A percentile compares a stretch with the other conserved stretches of the same genome.
Conservation (phyloP, 139 green algal genomes). For the Marvania coccoides region DNA sequence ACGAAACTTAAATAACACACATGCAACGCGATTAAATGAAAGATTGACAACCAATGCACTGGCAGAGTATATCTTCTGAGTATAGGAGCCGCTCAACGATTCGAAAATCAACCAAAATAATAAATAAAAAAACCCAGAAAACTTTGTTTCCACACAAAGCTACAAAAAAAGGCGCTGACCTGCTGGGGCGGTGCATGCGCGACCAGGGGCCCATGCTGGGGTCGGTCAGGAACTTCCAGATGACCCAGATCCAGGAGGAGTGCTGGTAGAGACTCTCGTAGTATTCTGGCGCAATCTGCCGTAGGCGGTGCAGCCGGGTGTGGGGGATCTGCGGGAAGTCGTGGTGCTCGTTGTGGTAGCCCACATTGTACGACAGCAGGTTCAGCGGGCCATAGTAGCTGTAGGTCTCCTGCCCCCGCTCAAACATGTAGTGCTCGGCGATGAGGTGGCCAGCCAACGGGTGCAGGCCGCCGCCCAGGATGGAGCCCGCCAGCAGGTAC, state of each 20-base stretch:
- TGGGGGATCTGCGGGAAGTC: conserved; percentile 73
- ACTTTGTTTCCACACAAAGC: background rate
- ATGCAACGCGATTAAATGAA: no score
- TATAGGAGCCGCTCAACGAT: no score
- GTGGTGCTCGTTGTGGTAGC: conserved; percentile 78
- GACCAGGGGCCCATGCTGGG: conserved; percentile 41
- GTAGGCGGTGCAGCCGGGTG: conserved; percentile 46
- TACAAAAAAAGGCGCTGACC: conserved; percentile 28
- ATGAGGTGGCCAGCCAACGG: conserved; percentile 70
- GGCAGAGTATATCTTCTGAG: no score
- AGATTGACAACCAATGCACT: no score
- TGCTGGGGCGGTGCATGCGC: conserved; percentile 22
- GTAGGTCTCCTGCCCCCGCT: conserved; percentile 66
- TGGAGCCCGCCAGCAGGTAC: conserved; percentile 45
- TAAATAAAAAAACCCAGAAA: no score
- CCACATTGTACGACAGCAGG: conserved; percentile 64
- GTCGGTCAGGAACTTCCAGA: conserved; percentile 58
- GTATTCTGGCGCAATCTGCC: conserved; percentile 59
- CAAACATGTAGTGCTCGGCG: conserved; percentile 69
- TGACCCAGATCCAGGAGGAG: conserved; percentile 54
- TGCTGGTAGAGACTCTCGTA: conserved; percentile 53
- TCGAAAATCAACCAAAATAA: no score
- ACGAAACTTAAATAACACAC: no score
- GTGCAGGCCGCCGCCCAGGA: conserved; percentile 55
- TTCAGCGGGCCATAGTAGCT: conserved; percentile 72